Percentiles rank a stretch among this genome's conserved stretches.
Evolutionary conservation across 306 rosid genomes (phyloP).

Genomic region (Urtica urens): DNA sequence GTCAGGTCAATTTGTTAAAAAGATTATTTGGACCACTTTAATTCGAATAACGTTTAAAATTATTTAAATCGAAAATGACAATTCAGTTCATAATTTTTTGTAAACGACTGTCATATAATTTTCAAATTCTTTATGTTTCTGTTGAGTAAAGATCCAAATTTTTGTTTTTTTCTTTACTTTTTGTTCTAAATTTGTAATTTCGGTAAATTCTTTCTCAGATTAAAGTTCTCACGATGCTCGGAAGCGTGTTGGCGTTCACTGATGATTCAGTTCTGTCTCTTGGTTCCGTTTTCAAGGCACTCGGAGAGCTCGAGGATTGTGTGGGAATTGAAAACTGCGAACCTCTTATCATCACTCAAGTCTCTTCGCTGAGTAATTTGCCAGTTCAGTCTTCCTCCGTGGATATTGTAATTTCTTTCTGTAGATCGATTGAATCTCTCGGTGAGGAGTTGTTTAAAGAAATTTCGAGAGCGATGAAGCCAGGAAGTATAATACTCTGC

Average conservation of each 20-base stretch:
- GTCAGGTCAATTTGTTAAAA: too few species aligned
- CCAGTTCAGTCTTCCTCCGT: slow-evolving; percentile 57
- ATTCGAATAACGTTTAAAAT: too few species aligned
- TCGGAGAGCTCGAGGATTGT: slow-evolving; percentile 31
- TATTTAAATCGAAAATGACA: too few species aligned
- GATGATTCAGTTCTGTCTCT: slow-evolving; percentile 47
- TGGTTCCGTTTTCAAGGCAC: slow-evolving; percentile 29
- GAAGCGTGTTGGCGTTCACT: slow-evolving; percentile 47
- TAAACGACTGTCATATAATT: too few species aligned
- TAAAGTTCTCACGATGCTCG: slow-evolving; percentile 18
- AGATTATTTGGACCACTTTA: too few species aligned
- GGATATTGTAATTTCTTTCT: slow-evolving; percentile 41
- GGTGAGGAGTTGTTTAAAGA: slow-evolving; percentile 49
- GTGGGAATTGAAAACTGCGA: slow-evolving; percentile 26
- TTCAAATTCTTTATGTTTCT: too few species aligned
- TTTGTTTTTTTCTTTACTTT: too few species aligned
- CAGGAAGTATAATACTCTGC: slow-evolving; percentile 48
- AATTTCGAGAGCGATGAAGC: slow-evolving; percentile 57
- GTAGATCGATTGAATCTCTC: slow-evolving; percentile 46
- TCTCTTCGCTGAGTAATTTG: slow-evolving; percentile 47
- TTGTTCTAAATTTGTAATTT: not conserved
- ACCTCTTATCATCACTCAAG: slow-evolving; percentile 49
- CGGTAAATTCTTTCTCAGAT: slow-evolving; percentile 32
- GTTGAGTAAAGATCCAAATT: too few species aligned
- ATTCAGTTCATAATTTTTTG: too few species aligned